Percentiles rank a stretch among this genome's conserved stretches.
Evolutionary conservation across 257 asterid species (phyloP).

Genomic region (Forsythia viridissima): DNA sequence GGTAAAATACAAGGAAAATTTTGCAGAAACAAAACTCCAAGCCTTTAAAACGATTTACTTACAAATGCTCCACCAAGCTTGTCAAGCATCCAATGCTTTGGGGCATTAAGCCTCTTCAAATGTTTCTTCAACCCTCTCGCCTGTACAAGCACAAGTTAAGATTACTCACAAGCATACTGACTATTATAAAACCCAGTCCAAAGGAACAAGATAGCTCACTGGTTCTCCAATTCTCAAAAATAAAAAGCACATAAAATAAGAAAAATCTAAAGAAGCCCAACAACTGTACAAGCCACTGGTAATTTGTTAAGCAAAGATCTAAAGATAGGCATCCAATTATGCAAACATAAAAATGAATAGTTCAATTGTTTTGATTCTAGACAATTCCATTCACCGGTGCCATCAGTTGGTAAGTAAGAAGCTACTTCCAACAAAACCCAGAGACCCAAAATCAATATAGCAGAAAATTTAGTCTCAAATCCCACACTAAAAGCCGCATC

Average conservation of each 20-base stretch:
- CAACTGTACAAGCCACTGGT: not conserved
- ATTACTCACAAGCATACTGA: too few species aligned
- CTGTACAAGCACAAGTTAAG: not conserved
- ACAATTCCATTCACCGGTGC: too few species aligned
- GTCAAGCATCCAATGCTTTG: slow-evolving; percentile 28
- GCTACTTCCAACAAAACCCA: too few species aligned
- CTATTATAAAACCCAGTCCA: not conserved
- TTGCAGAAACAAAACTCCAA: not conserved
- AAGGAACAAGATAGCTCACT: not conserved
- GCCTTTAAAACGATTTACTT: not conserved
- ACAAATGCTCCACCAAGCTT: slow-evolving; percentile 31
- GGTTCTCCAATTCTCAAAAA: not conserved
- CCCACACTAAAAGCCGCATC: too few species aligned
- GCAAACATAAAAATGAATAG: too few species aligned
- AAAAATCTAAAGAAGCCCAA: not conserved
- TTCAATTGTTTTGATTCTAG: too few species aligned
- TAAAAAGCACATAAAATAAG: not conserved
- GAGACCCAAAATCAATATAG: too few species aligned
- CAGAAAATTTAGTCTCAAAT: too few species aligned
- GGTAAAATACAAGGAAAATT: not conserved
- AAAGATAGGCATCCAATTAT: not conserved
- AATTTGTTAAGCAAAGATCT: not conserved
- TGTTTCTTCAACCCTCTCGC: slow-evolving; percentile 28
- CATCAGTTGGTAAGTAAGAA: too few species aligned
- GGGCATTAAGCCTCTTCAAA: slow-evolving; percentile 30